Base-by-base conservation (phyloP, 2,329 filamentous ascomycete genomes). In the Colletotrichum viniferum region DNA sequence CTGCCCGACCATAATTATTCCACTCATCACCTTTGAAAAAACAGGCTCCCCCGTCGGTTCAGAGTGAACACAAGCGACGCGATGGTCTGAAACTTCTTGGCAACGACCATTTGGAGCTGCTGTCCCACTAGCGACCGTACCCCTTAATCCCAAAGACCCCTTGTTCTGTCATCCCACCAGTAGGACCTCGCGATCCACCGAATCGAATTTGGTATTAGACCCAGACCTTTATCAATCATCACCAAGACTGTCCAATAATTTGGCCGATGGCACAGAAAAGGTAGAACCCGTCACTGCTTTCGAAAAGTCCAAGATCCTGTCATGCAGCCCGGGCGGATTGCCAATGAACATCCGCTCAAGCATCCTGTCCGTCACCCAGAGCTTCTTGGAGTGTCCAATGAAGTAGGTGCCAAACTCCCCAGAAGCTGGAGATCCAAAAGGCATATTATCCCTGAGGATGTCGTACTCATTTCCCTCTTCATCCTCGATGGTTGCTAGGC, bases 351-450 rank as follows among this genome's bases (percentile, higher is more conserved):
- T 91, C 4, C 88, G 84, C 77, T 90, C 82, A 78, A 91, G 78
- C 90, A 91, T 92, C 80, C 85, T 86, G 81, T 92, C 90, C 67
- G 89, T 86, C 0, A 91, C 90, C 89, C 89, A 92, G 12, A 91
- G 78, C 13, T 84, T 82, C 28, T 84, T 82, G 3, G 89, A 87
- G 78, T 91, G 91, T 0, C 88, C 89, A 66, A 91, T 90, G 69
- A 91, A 91, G 80, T 91, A 92, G 0, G 90, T 92, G 2, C 90
- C 90, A 74, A 88, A 91, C 78, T 91, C 85, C 0, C 84, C 86
- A 0, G 83, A 79, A 0, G 85, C 87, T 0, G 90, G 89, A 0
- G 87, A 88, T 0, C 90, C 90, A 80, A 92, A 92, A 0, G 90
- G 90, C 90, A 92, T 92, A 76, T 92, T 92, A 73, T 92, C 90